A percentile compares a stretch with the other conserved stretches of the same genome.
These are phyloP conservation scores for Barbatosphaeria neglecta DNA, from an alignment of 495 filamentous ascomycete genomes.

Conservation along the genomic window DNA sequence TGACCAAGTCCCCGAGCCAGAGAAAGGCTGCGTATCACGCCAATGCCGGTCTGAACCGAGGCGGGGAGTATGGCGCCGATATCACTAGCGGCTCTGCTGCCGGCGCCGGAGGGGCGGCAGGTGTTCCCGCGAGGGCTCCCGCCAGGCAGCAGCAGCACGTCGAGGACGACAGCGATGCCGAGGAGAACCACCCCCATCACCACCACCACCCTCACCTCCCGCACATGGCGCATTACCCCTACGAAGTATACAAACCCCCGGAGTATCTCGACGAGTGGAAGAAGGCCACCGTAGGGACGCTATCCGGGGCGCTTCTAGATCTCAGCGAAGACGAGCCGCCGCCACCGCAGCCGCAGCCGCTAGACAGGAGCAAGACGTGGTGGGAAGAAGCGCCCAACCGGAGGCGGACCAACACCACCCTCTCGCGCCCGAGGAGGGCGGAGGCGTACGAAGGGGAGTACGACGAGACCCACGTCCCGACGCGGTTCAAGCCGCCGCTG, in stretches of 20 bases:
- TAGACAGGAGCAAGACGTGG: constrained; percentile 36
- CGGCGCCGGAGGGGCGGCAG: background rate
- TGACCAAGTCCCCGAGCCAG: background rate
- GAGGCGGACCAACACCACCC: constrained; percentile 25
- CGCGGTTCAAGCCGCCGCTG: constrained; percentile 68
- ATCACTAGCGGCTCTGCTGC: background rate
- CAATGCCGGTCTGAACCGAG: background rate
- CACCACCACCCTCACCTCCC: too few species aligned
- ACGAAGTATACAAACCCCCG: constrained; percentile 32
- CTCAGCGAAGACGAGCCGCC: constrained; percentile 24
- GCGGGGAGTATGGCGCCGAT: background rate
- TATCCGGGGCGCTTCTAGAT: constrained; percentile 39
- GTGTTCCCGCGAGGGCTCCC: background rate
- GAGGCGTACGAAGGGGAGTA: constrained; percentile 39
- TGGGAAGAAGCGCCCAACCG: constrained; percentile 34
- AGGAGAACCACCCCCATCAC: constrained; percentile 17
- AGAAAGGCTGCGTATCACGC: background rate
- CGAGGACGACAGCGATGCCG: constrained; percentile 5
- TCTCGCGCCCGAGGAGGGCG: constrained; percentile 23
- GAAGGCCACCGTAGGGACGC: constrained; percentile 37
- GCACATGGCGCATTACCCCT: constrained; percentile 29
- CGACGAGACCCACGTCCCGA: constrained; percentile 41
- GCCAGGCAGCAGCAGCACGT: background rate
- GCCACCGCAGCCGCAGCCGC: constrained; percentile 14
- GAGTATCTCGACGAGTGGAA: constrained; percentile 48